These are phyloP conservation scores for Acephala macrosclerotiorum DNA, from an alignment of 2,329 filamentous ascomycete genomes.

Conservation along the genomic window DNA sequence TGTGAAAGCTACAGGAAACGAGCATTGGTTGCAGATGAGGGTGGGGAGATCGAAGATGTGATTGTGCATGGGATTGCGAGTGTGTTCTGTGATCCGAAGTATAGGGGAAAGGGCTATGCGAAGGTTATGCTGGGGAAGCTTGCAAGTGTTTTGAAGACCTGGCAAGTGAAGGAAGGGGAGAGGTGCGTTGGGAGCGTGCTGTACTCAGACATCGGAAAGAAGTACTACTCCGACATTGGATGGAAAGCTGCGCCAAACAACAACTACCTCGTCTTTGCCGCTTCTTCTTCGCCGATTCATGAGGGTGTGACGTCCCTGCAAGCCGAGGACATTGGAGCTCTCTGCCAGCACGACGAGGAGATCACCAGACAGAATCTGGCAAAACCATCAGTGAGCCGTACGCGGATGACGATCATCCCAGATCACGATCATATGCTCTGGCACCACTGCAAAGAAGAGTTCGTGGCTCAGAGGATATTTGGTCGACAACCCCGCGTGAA, in stretches of 20 bases:
- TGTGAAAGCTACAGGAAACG: constrained; percentile 69
- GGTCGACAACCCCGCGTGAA: constrained; percentile 63
- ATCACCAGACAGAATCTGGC: constrained; percentile 54
- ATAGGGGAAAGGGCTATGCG: constrained; percentile 77
- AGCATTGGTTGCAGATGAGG: constrained; percentile 53
- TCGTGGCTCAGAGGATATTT: constrained; percentile 70
- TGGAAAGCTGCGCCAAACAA: constrained; percentile 76
- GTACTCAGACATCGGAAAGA: constrained; percentile 85
- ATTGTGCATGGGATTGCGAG: constrained; percentile 77
- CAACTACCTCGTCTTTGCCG: constrained; percentile 71
- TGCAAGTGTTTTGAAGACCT: constrained; percentile 56
- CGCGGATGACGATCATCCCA: constrained; percentile 68
- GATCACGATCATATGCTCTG: constrained; percentile 73
- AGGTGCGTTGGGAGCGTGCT: constrained; percentile 66
- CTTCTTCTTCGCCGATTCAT: constrained; percentile 33
- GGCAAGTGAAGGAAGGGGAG: constrained; percentile 53
- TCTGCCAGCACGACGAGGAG: constrained; percentile 69
- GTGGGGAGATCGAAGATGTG: constrained; percentile 54
- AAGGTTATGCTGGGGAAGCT: constrained; percentile 75
- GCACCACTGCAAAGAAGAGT: constrained; percentile 83
- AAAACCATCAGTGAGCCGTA: constrained; percentile 45
- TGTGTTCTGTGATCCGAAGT: constrained; percentile 73
- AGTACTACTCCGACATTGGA: constrained; percentile 77
- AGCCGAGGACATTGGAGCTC: constrained; percentile 62
- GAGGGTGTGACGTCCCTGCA: constrained; percentile 52